Conservation (phyloP, 257 asterid genomes). For the Salvia splendens region DNA sequence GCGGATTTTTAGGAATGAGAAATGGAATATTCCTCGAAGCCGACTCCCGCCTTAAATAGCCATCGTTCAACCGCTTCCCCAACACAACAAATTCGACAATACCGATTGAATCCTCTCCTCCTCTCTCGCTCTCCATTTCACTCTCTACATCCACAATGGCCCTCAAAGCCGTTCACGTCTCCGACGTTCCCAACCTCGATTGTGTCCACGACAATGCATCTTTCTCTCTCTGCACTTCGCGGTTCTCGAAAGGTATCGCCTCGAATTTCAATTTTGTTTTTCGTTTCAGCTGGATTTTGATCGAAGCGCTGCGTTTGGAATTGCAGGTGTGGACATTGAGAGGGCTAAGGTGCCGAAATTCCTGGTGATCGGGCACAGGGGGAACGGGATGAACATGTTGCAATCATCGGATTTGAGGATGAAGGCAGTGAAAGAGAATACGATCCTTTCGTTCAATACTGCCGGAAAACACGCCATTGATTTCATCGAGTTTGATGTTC, state of each 20-base stretch:
- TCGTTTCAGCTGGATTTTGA: neutral
- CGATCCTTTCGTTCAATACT: slow-evolving; percentile 76
- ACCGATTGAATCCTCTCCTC: slow-evolving; percentile 29
- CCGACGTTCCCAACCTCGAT: slow-evolving; percentile 86
- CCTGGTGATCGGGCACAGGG: slow-evolving; percentile 90
- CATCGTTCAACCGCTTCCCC: slow-evolving; percentile 6
- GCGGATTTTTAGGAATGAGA: slow-evolving; percentile 36
- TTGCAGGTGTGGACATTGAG: slow-evolving; percentile 49
- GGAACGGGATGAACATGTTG: slow-evolving; percentile 88
- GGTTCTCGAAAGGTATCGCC: slow-evolving; percentile 47
- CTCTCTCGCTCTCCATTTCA: slow-evolving; percentile 13
- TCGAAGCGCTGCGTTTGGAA: neutral
- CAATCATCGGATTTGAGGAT: slow-evolving; percentile 80
- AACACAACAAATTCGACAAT: slow-evolving; percentile 32
- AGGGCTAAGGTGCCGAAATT: slow-evolving; percentile 57
- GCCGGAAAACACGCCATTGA: slow-evolving; percentile 73
- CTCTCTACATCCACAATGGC: slow-evolving; percentile 52
- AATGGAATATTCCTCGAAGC: slow-evolving; percentile 58
- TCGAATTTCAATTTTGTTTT: neutral
- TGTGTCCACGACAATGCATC: slow-evolving; percentile 67
- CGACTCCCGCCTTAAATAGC: slow-evolving; percentile 42
- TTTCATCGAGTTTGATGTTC: slow-evolving; percentile 95
- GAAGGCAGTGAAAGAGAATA: slow-evolving; percentile 79
- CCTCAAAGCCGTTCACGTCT: slow-evolving; percentile 83
- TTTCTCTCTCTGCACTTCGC: slow-evolving; percentile 47